phyloP scores from a whole-genome alignment of 352 stramenopile genomes.

The Pythium myriotylum region DNA sequence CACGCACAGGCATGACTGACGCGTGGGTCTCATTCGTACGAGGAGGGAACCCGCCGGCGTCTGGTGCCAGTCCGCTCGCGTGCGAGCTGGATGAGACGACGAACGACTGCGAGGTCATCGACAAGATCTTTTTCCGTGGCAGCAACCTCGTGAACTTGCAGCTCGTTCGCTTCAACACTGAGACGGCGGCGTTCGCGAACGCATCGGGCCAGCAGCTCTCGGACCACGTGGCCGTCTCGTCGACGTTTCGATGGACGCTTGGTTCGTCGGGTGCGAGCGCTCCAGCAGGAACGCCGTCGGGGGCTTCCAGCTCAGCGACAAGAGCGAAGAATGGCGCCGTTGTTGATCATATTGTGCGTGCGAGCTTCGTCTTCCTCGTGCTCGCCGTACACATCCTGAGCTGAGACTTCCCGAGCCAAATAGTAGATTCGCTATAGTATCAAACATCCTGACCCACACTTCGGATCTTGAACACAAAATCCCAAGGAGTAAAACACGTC shows the following conservation, averaged over 20 bases:
- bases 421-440: too few relatives aligned
- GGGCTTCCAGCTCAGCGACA: too few relatives aligned
- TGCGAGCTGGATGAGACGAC: slow-evolving; percentile 36
- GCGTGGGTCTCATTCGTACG: slow-evolving; percentile 43
- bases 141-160: slow-evolving; percentile 29
- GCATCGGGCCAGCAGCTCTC: slow-evolving; percentile 33
- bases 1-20: slow-evolving; percentile 35
- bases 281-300: too few relatives aligned
- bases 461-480: too few relatives aligned
- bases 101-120: slow-evolving; percentile 48
- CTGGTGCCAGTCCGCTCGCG: slow-evolving; percentile 37
- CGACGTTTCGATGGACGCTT: slow-evolving; percentile 39
- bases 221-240: slow-evolving; percentile 46
- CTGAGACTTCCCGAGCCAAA: too few relatives aligned
- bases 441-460: too few relatives aligned
- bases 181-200: slow-evolving; percentile 42
- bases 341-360: too few relatives aligned
- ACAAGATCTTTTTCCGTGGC: slow-evolving; percentile 58
- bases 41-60: slow-evolving; percentile 29
- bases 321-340: too few relatives aligned
- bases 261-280: slow-evolving; percentile 3
- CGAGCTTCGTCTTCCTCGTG: too few relatives aligned
- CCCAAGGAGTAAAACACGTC: too few relatives aligned
- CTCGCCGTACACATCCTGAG: too few relatives aligned
- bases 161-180: slow-evolving; percentile 38